These are phyloP conservation scores for Cynanchum wilfordii DNA, from an alignment of 257 asterid species.

Conservation along the genomic window DNA sequence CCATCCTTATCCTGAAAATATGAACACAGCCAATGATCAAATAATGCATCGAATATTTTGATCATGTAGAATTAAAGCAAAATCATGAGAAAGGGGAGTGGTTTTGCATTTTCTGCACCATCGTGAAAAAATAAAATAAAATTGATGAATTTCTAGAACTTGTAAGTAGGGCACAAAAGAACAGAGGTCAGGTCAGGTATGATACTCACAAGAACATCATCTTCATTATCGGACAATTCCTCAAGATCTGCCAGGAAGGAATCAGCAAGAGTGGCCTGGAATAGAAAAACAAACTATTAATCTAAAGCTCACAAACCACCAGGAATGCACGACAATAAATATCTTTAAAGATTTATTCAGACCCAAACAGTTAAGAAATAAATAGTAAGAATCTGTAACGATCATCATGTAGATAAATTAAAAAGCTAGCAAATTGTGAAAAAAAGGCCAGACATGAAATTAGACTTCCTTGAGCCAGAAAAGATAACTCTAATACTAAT, in stretches of 20 bases:
- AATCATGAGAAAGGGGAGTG: background rate
- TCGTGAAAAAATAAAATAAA: background rate
- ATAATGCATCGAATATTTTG: background rate
- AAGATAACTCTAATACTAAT: background rate
- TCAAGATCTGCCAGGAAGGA: slow-evolving; percentile 96
- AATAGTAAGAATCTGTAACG: background rate
- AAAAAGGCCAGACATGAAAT: background rate
- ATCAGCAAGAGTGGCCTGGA: slow-evolving; percentile 94
- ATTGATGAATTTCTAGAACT: background rate
- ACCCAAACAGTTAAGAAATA: background rate
- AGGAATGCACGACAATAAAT: background rate
- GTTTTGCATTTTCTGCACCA: background rate
- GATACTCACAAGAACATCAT: slow-evolving; percentile 58
- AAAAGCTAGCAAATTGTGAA: background rate
- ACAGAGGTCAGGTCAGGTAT: slow-evolving; percentile 1
- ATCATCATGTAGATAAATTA: background rate
- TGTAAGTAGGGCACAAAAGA: background rate
- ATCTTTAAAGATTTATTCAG: background rate
- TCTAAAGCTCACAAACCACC: slow-evolving; percentile 3
- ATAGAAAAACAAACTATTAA: background rate
- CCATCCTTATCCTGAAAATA: slow-evolving; percentile 57
- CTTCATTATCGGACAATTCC: slow-evolving; percentile 89
- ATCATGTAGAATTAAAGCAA: background rate
- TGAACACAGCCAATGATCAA: slow-evolving; percentile 1
- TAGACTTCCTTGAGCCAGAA: background rate